A percentile compares a stretch with the other conserved stretches of the same genome.
These are phyloP conservation scores for Mycena galericulata DNA, from an alignment of 768 basidiomycete genomes.

Conservation along the genomic window DNA sequence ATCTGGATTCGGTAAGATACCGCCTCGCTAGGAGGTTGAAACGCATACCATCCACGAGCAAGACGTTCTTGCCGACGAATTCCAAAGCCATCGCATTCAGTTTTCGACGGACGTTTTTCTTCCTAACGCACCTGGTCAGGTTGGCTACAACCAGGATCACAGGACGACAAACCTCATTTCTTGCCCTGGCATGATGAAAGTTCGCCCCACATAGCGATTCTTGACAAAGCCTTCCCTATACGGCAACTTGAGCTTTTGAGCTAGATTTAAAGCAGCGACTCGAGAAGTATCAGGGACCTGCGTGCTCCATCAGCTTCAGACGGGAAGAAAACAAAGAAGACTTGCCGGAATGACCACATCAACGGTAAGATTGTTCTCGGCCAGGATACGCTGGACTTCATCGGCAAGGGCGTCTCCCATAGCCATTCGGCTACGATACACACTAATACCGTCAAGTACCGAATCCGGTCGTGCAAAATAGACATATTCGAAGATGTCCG, in stretches of 20 bases:
- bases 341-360: slow-evolving; percentile 97
- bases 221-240: slow-evolving; percentile 99
- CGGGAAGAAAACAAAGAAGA: slow-evolving; percentile 24
- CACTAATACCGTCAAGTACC: slow-evolving; percentile 96
- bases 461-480: slow-evolving; percentile 99
- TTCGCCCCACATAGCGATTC: slow-evolving; percentile 97
- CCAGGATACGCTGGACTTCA: slow-evolving; percentile 82
- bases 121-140: slow-evolving; percentile 56
- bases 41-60: slow-evolving; percentile 91
- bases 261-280: slow-evolving; percentile 95
- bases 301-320: slow-evolving; percentile 8
- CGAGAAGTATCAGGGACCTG: slow-evolving; percentile 97
- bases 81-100: slow-evolving; percentile 99
- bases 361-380: slow-evolving; percentile 73
- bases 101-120: slow-evolving; percentile 94
- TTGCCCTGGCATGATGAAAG: slow-evolving; percentile 99
- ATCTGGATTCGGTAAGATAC: slow-evolving; percentile 60
- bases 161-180: slow-evolving; percentile 76
- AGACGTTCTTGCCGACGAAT: slow-evolving; percentile 90
- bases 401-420: slow-evolving; percentile 97
- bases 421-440: slow-evolving; percentile 98
- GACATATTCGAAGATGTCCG: slow-evolving; percentile 99
- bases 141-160: neutral
- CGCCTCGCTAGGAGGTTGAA: neutral
- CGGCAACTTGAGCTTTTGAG: slow-evolving; percentile 88